Evolutionary conservation across 345 rosid genomes (phyloP).

Genomic region (Brassica cretica): DNA sequence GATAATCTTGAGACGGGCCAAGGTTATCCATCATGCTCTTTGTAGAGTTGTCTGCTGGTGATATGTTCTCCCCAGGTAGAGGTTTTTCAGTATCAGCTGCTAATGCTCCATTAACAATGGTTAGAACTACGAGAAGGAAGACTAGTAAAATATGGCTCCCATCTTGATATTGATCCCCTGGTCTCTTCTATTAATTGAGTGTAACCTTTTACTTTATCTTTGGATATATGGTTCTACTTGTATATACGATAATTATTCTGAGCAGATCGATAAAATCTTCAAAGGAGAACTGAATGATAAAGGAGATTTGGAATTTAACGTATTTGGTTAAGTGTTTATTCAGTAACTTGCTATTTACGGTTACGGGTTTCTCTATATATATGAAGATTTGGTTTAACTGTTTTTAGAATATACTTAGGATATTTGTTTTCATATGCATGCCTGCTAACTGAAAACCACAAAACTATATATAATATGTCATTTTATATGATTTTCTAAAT

Average conservation of each 20-base stretch:
- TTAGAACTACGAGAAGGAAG: neutral
- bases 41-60: neutral
- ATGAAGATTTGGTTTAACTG: neutral
- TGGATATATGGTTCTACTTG: neutral
- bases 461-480: neutral
- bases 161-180: neutral
- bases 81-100: constrained; percentile 19
- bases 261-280: no score
- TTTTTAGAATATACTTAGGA: constrained; percentile 2
- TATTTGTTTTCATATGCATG: neutral
- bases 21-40: constrained; percentile 32
- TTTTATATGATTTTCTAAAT: neutral
- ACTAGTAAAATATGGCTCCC: neutral
- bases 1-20: constrained; percentile 40
- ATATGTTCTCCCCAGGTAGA: constrained; percentile 5
- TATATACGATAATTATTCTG: neutral
- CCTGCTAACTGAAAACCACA: neutral
- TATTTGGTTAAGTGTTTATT: no score
- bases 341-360: no score
- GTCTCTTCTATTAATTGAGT: constrained; percentile 4
- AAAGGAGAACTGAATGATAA: no score
- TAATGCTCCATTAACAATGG: constrained; percentile 1
- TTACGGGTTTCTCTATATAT: no score
- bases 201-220: neutral
- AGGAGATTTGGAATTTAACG: no score